These are phyloP conservation scores for Poronia punctata DNA, from an alignment of 495 filamentous ascomycete species.

Conservation along the genomic window DNA sequence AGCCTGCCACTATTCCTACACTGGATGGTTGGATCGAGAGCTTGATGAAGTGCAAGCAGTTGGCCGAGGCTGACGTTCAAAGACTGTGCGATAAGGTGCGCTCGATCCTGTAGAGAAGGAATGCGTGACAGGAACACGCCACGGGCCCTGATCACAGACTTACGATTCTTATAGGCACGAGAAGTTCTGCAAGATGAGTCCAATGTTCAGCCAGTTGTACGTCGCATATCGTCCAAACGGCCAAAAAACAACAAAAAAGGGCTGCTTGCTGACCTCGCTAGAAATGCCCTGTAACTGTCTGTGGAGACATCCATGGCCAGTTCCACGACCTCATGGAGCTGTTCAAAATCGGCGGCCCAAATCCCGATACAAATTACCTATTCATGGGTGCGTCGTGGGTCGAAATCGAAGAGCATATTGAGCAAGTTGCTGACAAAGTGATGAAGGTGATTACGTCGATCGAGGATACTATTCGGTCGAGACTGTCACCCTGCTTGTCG, in stretches of 20 bases:
- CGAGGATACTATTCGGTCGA: constrained; percentile 96
- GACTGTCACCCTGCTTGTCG: constrained; percentile 88
- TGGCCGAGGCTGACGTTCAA: constrained; percentile 90
- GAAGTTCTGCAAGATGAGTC: constrained; percentile 96
- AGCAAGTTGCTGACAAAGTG: constrained; percentile 3
- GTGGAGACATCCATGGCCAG: constrained; percentile 90
- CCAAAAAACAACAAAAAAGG: background rate
- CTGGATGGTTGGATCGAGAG: constrained; percentile 98
- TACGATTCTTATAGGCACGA: no score
- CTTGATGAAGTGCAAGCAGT: constrained; percentile 97
- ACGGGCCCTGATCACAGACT: no score
- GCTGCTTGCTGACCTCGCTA: constrained; percentile 35
- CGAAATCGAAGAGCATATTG: background rate
- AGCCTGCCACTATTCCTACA: constrained; percentile 84
- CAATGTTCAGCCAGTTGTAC: constrained; percentile 97
- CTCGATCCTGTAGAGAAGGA: no score
- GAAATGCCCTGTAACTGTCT: constrained; percentile 94
- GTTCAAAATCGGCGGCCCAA: constrained; percentile 86
- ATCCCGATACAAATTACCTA: constrained; percentile 90
- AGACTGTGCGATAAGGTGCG: constrained; percentile 94
- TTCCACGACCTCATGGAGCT: constrained; percentile 94
- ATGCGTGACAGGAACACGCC: no score
- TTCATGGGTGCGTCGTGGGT: constrained; percentile 68
- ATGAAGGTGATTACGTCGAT: constrained; percentile 86
- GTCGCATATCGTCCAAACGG: constrained; percentile 25